Evolutionary conservation across 2,329 filamentous ascomycete species (phyloP).

Genomic region (Didymella pinodella): DNA sequence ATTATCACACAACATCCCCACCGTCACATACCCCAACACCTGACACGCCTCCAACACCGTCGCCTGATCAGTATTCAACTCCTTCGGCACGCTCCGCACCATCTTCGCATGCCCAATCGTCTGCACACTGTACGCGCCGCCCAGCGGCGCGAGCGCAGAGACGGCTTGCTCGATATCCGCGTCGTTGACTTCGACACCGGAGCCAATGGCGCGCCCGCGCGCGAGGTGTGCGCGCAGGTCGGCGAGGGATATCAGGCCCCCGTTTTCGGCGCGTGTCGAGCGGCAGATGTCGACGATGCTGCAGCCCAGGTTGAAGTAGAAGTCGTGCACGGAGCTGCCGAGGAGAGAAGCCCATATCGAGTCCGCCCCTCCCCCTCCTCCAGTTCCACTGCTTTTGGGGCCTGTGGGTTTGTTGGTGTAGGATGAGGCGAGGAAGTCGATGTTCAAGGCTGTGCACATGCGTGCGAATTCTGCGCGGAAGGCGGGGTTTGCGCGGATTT

Average conservation of each 20-base stretch:
- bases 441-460: slow-evolving; percentile 97
- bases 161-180: slow-evolving; percentile 93
- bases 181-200: slow-evolving; percentile 80
- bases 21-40: slow-evolving; percentile 85
- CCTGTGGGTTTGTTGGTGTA: slow-evolving; percentile 41
- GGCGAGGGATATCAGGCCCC: slow-evolving; percentile 83
- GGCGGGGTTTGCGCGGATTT: slow-evolving; percentile 92
- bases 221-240: slow-evolving; percentile 82
- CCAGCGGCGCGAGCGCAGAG: slow-evolving; percentile 83
- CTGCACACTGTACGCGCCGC: slow-evolving; percentile 85
- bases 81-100: slow-evolving; percentile 91
- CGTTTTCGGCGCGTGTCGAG: slow-evolving; percentile 86
- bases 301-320: slow-evolving; percentile 98
- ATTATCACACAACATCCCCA: slow-evolving; percentile 88
- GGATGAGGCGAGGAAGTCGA: slow-evolving; percentile 80
- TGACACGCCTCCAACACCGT: slow-evolving; percentile 91
- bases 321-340: slow-evolving; percentile 92
- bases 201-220: slow-evolving; percentile 70
- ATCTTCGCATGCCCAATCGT: slow-evolving; percentile 84
- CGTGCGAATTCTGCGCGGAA: slow-evolving; percentile 97
- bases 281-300: slow-evolving; percentile 92
- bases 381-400: slow-evolving; percentile 48
- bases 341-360: slow-evolving; percentile 94
- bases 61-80: slow-evolving; percentile 93
- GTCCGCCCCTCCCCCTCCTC: slow-evolving; percentile 44